These are phyloP conservation scores for Pestalotiopsis sp. DNA, from an alignment of 2,329 filamentous ascomycete species.

Conservation along the genomic window DNA sequence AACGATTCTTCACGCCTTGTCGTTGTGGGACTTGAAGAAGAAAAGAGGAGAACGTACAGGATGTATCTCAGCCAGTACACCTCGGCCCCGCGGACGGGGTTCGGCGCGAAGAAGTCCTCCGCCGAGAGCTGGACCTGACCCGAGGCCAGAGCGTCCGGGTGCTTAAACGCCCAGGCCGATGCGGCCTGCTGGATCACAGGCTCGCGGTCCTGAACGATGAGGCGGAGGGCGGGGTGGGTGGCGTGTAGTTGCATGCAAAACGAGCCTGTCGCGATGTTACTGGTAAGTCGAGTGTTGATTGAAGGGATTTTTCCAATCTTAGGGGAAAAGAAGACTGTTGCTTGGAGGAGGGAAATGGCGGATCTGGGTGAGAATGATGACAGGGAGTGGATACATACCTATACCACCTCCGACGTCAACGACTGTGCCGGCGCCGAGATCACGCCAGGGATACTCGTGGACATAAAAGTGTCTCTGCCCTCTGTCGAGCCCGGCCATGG, in stretches of 20 bases:
- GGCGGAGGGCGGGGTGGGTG: background rate
- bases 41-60: slow-evolving; percentile 5
- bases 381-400: background rate
- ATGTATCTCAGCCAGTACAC: slow-evolving; percentile 27
- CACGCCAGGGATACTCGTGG: slow-evolving; percentile 1
- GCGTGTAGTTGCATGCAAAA: background rate
- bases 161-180: slow-evolving; percentile 20
- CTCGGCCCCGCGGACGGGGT: slow-evolving; percentile 28
- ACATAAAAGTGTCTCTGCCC: background rate
- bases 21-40: too few species aligned
- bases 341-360: background rate
- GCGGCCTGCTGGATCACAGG: slow-evolving; percentile 16
- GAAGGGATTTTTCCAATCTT: background rate
- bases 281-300: background rate
- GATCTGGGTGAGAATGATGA: background rate
- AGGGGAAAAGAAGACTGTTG: background rate
- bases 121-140: slow-evolving; percentile 22
- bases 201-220: slow-evolving; percentile 1
- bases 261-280: background rate
- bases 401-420: slow-evolving; percentile 5
- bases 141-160: slow-evolving; percentile 20
- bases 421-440: slow-evolving; percentile 3
- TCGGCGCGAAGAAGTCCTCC: slow-evolving; percentile 31
- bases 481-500: background rate
- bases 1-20: too few species aligned